A percentile compares a stretch with the other conserved stretches of the same genome.
Conservation (phyloP, 2,329 filamentous ascomycete genomes). For the Pseudofabraea citricarpa region DNA sequence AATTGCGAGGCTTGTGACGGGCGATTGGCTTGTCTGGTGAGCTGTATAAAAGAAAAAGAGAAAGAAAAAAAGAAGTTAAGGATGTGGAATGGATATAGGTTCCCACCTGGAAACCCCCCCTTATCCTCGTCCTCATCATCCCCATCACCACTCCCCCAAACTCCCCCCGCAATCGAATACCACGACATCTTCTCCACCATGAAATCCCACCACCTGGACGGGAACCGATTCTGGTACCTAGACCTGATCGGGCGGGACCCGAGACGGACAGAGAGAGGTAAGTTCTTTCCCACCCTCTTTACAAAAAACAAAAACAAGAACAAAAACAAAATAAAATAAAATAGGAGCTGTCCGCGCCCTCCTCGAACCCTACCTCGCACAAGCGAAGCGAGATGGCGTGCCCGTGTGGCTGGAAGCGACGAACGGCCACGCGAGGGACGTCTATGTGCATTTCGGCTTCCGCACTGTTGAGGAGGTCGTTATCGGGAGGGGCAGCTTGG, state of each 20-base stretch:
- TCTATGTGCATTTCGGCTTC: slow-evolving; percentile 1
- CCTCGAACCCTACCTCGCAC: neutral
- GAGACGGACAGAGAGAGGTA: neutral
- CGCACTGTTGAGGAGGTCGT: neutral
- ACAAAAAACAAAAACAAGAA: neutral
- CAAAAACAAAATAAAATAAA: neutral
- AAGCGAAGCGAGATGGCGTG: neutral
- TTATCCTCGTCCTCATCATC: neutral
- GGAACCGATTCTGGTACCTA: slow-evolving; percentile 1
- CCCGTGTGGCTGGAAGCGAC: slow-evolving; percentile 3
- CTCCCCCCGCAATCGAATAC: too few relatives aligned
- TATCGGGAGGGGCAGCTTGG: neutral
- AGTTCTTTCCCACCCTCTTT: neutral
- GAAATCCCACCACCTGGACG: neutral
- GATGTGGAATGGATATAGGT: neutral
- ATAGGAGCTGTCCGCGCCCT: neutral
- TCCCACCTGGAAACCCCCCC: neutral
- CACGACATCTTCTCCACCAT: neutral
- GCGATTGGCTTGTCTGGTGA: too few relatives aligned
- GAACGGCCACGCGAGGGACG: neutral
- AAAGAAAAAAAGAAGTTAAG: neutral
- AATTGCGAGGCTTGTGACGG: neutral
- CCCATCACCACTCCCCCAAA: neutral
- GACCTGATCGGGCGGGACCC: slow-evolving; percentile 2
- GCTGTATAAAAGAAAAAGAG: neutral